A percentile compares a stretch with the other conserved stretches of the same genome.
Conservation (phyloP, 805 yeast species). For the Metschnikowia anglica region DNA sequence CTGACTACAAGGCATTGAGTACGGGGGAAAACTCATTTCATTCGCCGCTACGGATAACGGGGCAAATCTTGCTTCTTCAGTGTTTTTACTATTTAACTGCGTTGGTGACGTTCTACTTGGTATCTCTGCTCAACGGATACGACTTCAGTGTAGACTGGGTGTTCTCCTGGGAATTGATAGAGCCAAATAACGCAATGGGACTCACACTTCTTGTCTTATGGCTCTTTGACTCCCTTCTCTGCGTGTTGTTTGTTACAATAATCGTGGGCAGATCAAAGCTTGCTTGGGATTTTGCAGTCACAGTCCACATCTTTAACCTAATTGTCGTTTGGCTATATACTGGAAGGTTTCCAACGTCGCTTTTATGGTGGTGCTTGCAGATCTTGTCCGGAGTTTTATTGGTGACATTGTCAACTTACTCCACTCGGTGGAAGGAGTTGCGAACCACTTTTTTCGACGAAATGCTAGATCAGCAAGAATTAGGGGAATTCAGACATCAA, state of each 20-base stretch:
- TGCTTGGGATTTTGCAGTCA: constrained; percentile 96
- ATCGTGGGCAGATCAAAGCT: constrained; percentile 90
- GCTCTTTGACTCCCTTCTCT: constrained; percentile 78
- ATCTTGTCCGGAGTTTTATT: constrained; percentile 62
- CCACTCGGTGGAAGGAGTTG: constrained; percentile 88
- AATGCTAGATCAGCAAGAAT: constrained; percentile 49
- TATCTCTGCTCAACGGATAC: constrained; percentile 70
- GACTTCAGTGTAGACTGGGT: constrained; percentile 67
- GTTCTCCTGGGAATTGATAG: constrained; percentile 75
- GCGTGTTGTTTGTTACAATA: constrained; percentile 80
- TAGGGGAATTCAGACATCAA: constrained; percentile 5
- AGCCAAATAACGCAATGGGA: constrained; percentile 78
- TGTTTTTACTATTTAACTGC: constrained; percentile 77
- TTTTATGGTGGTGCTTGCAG: constrained; percentile 87
- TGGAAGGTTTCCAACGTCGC: constrained; percentile 62
- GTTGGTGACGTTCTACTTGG: constrained; percentile 57
- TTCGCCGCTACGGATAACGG: constrained; percentile 20
- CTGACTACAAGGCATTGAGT: constrained; percentile 13
- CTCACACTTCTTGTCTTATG: constrained; percentile 70
- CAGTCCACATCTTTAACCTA: constrained; percentile 80
- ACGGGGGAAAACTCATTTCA: constrained; percentile 8
- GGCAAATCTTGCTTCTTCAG: constrained; percentile 79
- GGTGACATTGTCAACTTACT: constrained; percentile 82
- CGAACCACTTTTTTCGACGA: constrained; percentile 89
- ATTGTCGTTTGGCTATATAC: constrained; percentile 65